phyloP scores from a whole-genome alignment of 2,329 filamentous ascomycete species.

The Alternaria triticina region DNA sequence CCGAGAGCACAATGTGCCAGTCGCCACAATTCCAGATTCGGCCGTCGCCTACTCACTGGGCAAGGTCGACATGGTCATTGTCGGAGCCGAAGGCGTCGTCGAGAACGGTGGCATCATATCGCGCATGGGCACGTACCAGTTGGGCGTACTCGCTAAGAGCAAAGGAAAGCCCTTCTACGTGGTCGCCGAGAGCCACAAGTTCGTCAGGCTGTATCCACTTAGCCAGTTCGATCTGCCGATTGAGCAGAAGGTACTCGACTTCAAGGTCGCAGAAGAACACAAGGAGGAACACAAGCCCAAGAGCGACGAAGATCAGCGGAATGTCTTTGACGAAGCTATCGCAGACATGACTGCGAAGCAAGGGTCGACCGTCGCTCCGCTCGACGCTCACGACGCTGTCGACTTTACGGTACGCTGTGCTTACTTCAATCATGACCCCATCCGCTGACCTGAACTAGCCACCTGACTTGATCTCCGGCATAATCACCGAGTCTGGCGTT shows the following conservation, averaged over 20 bases:
- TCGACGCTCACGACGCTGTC: slow-evolving; percentile 59
- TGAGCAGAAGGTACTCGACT: slow-evolving; percentile 78
- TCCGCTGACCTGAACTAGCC: slow-evolving; percentile 55
- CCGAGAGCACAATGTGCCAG: slow-evolving; percentile 76
- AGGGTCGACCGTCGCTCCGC: slow-evolving; percentile 23
- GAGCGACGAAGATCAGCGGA: slow-evolving; percentile 37
- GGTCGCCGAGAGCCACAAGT: slow-evolving; percentile 95
- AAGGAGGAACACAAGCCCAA: slow-evolving; percentile 13
- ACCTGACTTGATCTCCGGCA: slow-evolving; percentile 71
- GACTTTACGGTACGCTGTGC: slow-evolving; percentile 69
- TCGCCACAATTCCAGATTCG: slow-evolving; percentile 78
- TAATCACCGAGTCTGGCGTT: slow-evolving; percentile 78
- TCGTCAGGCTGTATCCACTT: slow-evolving; percentile 84
- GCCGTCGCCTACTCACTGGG: slow-evolving; percentile 81
- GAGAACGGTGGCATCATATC: slow-evolving; percentile 94
- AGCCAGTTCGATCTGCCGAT: slow-evolving; percentile 83
- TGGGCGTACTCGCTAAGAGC: slow-evolving; percentile 78
- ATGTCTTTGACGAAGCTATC: slow-evolving; percentile 53
- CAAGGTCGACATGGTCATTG: slow-evolving; percentile 72
- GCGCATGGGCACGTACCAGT: slow-evolving; percentile 83
- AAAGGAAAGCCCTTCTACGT: slow-evolving; percentile 84
- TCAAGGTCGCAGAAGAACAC: slow-evolving; percentile 61
- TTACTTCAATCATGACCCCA: not conserved
- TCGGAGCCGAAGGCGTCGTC: slow-evolving; percentile 81
- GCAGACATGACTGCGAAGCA: slow-evolving; percentile 38